Evolutionary conservation across 1,284 basidiomycete species (phyloP), one percentile per base, ranked within the genome.

Genomic region (Ganoderma boninense): DNA sequence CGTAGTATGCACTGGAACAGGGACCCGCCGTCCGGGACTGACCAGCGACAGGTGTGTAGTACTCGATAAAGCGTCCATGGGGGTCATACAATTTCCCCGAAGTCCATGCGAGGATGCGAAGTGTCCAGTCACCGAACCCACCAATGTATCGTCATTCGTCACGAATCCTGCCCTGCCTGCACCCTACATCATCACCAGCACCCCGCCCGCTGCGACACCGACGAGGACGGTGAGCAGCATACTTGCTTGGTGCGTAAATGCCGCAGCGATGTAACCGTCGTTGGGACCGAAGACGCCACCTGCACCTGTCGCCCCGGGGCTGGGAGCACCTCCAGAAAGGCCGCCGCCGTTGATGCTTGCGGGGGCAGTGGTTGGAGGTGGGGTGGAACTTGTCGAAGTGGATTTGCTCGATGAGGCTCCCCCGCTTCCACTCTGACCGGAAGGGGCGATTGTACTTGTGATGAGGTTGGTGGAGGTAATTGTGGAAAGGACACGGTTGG

Each of bases 241-340:
- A 70, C 85, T 86, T 59, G 77, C 70, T 56, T 76, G 70, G 49
- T 90, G 80, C 2, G 83, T 79, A 4, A 82, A 73, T 14, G 88
- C 91, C n/a, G 83, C 86, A 23, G 90, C 86, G 71, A 88, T 89
- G 79, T 89, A 92, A 67, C 83, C 77, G 73, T 93, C 92, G 64
- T 84, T 82, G 52, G 92, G 92, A 35, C 92, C 92, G 72, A 85
- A 90, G 42, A 85, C 68, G 16, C 80, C 82, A 20, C 77, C 82
- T 3, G 80, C 73, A 35, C 78, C 82, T 4, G 82, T 71, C 52
- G 81, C 76, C 35, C 91, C 87, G 42, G 84, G 83, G 72, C 83
- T 84, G 20, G 86, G 85, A 6, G 87, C 87, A 40, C 87, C 87
- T 35, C 84, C 84, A 16, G 80, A 79, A 11, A 79, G 79, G 20